A percentile compares a stretch with the other conserved stretches of the same genome.
phyloP scores from a whole-genome alignment of 2,329 filamentous ascomycete species.

The Magnaporthiopsis incrustans region DNA sequence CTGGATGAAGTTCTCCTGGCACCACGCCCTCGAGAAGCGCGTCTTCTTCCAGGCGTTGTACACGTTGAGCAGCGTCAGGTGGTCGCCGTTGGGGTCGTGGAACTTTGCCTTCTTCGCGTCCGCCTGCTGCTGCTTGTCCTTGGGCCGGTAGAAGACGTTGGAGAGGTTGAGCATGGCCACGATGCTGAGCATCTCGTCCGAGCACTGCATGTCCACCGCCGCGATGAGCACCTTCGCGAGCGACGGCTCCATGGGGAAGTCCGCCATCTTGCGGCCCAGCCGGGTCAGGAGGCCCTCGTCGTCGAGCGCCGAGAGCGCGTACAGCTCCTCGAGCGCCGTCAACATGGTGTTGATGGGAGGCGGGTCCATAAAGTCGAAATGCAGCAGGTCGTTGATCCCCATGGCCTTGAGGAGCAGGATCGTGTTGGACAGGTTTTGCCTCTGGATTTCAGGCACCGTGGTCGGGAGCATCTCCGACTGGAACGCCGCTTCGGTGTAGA shows the following conservation, averaged over 20 bases:
- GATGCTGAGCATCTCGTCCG: slow-evolving; percentile 88
- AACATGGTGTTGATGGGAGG: slow-evolving; percentile 97
- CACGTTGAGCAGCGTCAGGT: slow-evolving; percentile 89
- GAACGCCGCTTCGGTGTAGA: slow-evolving; percentile 93
- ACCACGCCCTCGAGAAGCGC: slow-evolving; percentile 81
- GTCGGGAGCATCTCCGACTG: slow-evolving; percentile 96
- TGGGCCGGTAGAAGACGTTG: slow-evolving; percentile 87
- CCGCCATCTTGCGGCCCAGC: slow-evolving; percentile 91
- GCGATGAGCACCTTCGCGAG: slow-evolving; percentile 86
- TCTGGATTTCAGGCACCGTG: slow-evolving; percentile 91
- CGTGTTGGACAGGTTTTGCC: slow-evolving; percentile 84
- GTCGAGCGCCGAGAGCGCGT: slow-evolving; percentile 83
- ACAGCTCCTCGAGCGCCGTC: slow-evolving; percentile 89
- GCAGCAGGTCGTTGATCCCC: slow-evolving; percentile 95
- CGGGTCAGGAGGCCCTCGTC: slow-evolving; percentile 92
- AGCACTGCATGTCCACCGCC: slow-evolving; percentile 71
- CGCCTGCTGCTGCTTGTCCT: slow-evolving; percentile 93
- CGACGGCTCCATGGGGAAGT: slow-evolving; percentile 95
- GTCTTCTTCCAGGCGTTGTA: slow-evolving; percentile 95
- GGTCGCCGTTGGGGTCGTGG: slow-evolving; percentile 89
- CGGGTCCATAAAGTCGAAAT: slow-evolving; percentile 99
- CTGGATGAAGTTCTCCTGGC: slow-evolving; percentile 96
- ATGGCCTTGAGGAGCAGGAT: slow-evolving; percentile 98
- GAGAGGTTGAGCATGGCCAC: slow-evolving; percentile 88
- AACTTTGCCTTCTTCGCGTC: slow-evolving; percentile 98